Evolutionary conservation across 2,329 filamentous ascomycete genomes (phyloP), one percentile per base, ranked within the genome.

Genomic region (Aspergillus pseudoterreus): DNA sequence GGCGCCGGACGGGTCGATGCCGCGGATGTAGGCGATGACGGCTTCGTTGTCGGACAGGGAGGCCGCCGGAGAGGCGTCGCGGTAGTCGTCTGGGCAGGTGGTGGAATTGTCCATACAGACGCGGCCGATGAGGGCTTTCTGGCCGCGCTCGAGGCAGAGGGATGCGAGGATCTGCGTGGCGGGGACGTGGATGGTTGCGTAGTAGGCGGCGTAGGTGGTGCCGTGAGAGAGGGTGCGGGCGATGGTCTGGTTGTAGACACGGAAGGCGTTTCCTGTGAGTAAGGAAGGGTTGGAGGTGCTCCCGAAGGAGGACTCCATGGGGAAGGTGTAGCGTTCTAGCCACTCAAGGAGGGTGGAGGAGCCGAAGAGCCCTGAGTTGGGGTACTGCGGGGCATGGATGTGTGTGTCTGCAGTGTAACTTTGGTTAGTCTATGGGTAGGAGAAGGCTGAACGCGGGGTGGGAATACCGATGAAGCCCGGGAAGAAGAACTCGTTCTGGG

Each of bases 151-250:
- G n/a, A 89, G 78, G 64, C 92, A 96, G 15, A 96, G 82, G 57
- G 90, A 84, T 0, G 92, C 88, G 5, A 99, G 85, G 6, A 96
- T 80, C 67, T 96, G 96, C n/a, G 94, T 99, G 1, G 91, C 84
- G 1, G 82, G 78, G 1, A 95, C 88, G 68, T 95, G 86, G 56
- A 90, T 84, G 22, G 94, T 97, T 52, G 92, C 92, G 70, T 88
- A 97, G 78, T 97, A 97, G n/a, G 90, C 83, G 5, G 91, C 91
- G 10, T 89, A 94, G 0, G 94, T 99, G 9, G 94, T 99, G 56
- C 94, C 94, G 67, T 96, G 85, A 19, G 89, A 82, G 10, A 99
- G 82, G 0, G 91, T 96, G 43, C 89, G 84, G 27, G 83, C 78
- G 57, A 99, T 82, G 57, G 89, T 87, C 52, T 87, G 85, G 21